Evolutionary conservation across 2,329 filamentous ascomycete species (phyloP), one percentile per base, ranked within the genome.

Genomic region (Penicillium psychrosexuale): DNA sequence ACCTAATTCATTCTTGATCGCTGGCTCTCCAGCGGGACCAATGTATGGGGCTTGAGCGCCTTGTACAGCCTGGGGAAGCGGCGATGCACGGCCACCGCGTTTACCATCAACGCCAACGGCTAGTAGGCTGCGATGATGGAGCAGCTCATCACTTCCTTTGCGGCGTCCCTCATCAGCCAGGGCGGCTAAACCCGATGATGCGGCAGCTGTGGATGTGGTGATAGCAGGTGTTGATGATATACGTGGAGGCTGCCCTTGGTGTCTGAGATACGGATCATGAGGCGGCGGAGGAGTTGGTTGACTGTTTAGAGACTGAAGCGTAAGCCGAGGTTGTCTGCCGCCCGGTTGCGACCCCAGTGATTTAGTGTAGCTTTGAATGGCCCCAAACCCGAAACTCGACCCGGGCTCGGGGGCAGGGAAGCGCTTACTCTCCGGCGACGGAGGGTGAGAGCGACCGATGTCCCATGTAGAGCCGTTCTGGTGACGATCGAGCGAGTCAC

Each of bases 1-100:
- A 28, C 92, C 92, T 70, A 97, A 92, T 70, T 97, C 93, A 69
- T 87, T 95, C 79, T 97, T 96, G 68, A 97, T 96, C 40, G 89
- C 89, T 11, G 91, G 89, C 70, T 96, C 91, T 15, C 87, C 89
- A 13, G 86, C 84, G 6, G 91, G 90, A 3, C 89, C 90, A 50
- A 89, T 82, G 37, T 89, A 83, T 64, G 91, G 89, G 15, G 87
- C 85, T 70, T 96, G 92, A 1, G 90, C 92, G 22, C 93, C 93
- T 69, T 97, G 92, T 0, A 97, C 92, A 22, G 93, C 92, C 72
- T 97, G 93, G 1, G 93, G 93, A 15, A 97, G 78, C 1, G 93
- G 93, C 8, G 93, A 97, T 37, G 91, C 82, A 46, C 92, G 86
- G 1, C 92, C 92, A 61, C 88, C 89, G 50, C 90, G 85, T 67